phyloP scores from a whole-genome alignment of 441 rosid species.

The Pelargonium cotyledonis region DNA sequence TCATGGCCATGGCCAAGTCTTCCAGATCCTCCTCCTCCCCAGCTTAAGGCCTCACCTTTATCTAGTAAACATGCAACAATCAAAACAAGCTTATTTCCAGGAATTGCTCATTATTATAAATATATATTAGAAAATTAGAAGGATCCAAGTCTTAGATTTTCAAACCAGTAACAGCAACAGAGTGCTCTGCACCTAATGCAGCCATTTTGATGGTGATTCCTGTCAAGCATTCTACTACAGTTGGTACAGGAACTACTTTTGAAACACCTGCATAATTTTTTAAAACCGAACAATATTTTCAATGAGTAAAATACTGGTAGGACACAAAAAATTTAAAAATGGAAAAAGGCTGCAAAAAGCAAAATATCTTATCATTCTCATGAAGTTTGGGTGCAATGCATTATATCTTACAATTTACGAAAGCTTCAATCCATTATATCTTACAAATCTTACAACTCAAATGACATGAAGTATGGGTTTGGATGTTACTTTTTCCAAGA shows the following conservation, averaged over 20 bases:
- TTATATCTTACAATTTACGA: too few relatives aligned
- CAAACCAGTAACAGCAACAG: slow-evolving; percentile 82
- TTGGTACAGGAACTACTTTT: slow-evolving; percentile 47
- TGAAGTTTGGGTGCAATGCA: too few relatives aligned
- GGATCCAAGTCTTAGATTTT: slow-evolving; percentile 7
- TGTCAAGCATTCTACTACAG: slow-evolving; percentile 65
- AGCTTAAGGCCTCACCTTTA: slow-evolving; percentile 75
- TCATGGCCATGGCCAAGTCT: slow-evolving; percentile 96
- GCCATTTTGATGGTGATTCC: slow-evolving; percentile 57
- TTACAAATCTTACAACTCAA: neutral
- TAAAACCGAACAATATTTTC: neutral
- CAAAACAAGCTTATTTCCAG: slow-evolving; percentile 6
- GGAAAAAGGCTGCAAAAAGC: neutral
- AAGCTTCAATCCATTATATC: too few relatives aligned
- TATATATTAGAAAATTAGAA: neutral
- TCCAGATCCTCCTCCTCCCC: slow-evolving; percentile 87
- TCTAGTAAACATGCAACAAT: slow-evolving; percentile 34
- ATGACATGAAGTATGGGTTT: slow-evolving; percentile 8
- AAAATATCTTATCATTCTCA: neutral
- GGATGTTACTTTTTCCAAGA: slow-evolving; percentile 69
- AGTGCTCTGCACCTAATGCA: slow-evolving; percentile 88
- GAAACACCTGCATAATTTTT: slow-evolving; percentile 49
- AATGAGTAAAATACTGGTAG: neutral
- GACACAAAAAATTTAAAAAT: slow-evolving; percentile 2
- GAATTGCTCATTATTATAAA: neutral